Evolutionary conservation across 164 flowering plant species (phyloP).

Genomic region (Tetrastigma voinierianum): DNA sequence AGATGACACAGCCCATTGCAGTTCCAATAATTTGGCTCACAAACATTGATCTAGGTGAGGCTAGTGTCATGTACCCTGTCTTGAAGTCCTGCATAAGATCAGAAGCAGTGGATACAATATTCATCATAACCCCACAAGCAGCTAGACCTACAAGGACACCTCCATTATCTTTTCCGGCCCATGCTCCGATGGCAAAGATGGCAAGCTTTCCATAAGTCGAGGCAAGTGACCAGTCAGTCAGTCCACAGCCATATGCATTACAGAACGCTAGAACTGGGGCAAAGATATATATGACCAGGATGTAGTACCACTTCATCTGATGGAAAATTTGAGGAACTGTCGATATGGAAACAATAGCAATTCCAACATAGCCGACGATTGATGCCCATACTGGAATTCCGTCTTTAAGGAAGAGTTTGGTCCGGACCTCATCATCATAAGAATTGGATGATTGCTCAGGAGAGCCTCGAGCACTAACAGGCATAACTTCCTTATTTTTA

Average conservation of each 20-base stretch:
- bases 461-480: neutral
- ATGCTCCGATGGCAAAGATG: constrained; percentile 40
- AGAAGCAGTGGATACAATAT: constrained; percentile 57
- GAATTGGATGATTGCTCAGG: no score
- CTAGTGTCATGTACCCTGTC: constrained; percentile 52
- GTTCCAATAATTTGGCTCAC: constrained; percentile 52
- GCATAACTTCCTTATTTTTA: constrained; percentile 20
- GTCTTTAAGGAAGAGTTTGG: constrained; percentile 44
- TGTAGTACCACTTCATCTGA: constrained; percentile 50
- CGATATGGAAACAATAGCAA: constrained; percentile 38
- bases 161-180: constrained; percentile 42
- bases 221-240: constrained; percentile 58
- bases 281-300: constrained; percentile 33
- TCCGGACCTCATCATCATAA: constrained; percentile 39
- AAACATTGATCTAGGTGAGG: constrained; percentile 59
- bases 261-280: constrained; percentile 58
- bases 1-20: constrained; percentile 46
- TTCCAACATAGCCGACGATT: constrained; percentile 30
- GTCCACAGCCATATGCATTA: constrained; percentile 59
- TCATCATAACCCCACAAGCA: constrained; percentile 61
- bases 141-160: constrained; percentile 59
- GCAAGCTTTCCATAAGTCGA: constrained; percentile 60
- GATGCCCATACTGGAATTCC: constrained; percentile 50
- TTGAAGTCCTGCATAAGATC: constrained; percentile 67
- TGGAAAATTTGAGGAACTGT: constrained; percentile 47